Evolutionary conservation across 768 basidiomycete species (phyloP).

Genomic region (Suillus decipiens): DNA sequence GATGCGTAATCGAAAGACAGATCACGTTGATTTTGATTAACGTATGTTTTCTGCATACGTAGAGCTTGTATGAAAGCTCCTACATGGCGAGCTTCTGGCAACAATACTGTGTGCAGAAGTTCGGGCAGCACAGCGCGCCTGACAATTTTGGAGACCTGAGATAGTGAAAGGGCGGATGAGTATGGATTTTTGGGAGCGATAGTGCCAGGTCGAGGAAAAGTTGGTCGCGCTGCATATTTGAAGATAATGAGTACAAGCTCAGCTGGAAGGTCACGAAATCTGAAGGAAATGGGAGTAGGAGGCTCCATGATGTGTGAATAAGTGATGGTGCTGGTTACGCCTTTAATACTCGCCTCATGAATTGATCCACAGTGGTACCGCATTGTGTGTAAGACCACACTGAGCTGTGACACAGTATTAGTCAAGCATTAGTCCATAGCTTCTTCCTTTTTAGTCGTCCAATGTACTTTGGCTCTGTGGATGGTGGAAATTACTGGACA

Average conservation of each 20-base stretch:
- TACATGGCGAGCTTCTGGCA: constrained; percentile 17
- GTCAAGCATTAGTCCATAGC: not conserved
- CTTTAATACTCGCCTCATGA: not conserved
- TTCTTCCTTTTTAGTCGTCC: not conserved
- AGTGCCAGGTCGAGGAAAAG: constrained; percentile 10
- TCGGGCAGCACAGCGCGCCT: constrained; percentile 39
- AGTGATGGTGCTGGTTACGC: not conserved
- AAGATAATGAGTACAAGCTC: constrained; percentile 41
- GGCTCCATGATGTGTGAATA: not conserved
- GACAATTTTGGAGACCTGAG: constrained; percentile 34
- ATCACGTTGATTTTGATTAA: constrained; percentile 14
- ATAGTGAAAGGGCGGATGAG: constrained; percentile 32
- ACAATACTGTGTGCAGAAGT: constrained; percentile 41
- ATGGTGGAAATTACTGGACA: not conserved
- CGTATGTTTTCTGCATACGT: constrained; percentile 25
- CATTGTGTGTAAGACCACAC: constrained; percentile 13
- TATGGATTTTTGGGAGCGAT: constrained; percentile 8
- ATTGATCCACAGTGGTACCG: not conserved
- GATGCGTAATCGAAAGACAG: constrained; percentile 35
- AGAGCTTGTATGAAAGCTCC: constrained; percentile 35
- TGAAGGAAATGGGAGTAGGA: constrained; percentile 7
- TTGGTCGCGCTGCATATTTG: constrained; percentile 31
- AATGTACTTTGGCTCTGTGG: not conserved
- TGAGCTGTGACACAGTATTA: not conserved
- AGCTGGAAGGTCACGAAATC: constrained; percentile 31